Base-by-base conservation (phyloP, 1,139 yeast genomes). In the Nakaseomyces nivariensis region DNA sequence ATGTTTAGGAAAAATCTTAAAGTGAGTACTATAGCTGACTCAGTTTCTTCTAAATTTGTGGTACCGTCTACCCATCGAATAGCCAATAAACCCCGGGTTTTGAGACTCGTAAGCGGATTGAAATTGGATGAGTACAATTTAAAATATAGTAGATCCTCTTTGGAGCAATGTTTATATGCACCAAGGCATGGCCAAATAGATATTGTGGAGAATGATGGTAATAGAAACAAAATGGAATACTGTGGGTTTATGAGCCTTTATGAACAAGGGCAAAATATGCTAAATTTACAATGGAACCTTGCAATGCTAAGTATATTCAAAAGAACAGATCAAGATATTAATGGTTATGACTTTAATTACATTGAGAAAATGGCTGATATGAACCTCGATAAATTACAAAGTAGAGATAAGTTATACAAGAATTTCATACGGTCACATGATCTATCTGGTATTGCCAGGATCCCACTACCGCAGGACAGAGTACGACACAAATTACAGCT, bases 301-400 rank as follows among this genome's bases (percentile, higher is more conserved):
- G 32, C 32, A 8, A 25, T 40, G 43, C 43, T 40, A 4, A 10
- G 43, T 3, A 25, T 49, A 31, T 56, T 48, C 41, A 54, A 42
- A 29, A 49, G 53, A 43, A 43, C 52, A 1, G 4, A 24, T 3
- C 34, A 32, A 6, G 58, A 56, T 42, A 45, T 56, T 1, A 46
- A 49, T 37, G 51, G 51, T 7, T 48, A 38, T 22, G 59, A 56
- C 48, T 56, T 56, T 48, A 53, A 51, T 26, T 52, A 42, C 46
- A 43, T 37, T 26, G 50, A 44, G 17, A 53, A 51, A 27, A 11
- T 37, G 8, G n/a, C 46, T 33, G 36, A 3, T n/a, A 13, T 11
- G n/a, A n/a, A 29, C 9, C 24, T 5, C 27, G 26, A 5, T 40
- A 27, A 29, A 11, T 31, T 25, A n/a, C 24, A 31, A 32, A 13